Evolutionary conservation across 305 asterid species (phyloP).

Genomic region (Solanum hybrid): DNA sequence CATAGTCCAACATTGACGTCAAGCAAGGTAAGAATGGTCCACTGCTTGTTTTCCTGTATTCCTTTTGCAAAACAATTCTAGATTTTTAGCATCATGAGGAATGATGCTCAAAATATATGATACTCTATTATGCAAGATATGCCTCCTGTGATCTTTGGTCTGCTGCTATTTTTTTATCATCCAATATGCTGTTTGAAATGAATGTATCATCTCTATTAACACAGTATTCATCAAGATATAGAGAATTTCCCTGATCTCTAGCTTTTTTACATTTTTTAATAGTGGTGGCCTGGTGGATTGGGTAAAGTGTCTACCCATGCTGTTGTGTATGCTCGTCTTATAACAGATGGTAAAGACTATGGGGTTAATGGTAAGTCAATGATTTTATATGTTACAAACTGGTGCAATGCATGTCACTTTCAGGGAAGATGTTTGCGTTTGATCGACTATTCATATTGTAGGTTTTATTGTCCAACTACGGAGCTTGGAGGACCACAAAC

Average conservation of each 20-base stretch:
- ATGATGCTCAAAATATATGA: background rate
- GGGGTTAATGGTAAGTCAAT: constrained; percentile 72
- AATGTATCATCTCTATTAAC: background rate
- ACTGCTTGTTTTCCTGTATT: background rate
- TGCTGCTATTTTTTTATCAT: background rate
- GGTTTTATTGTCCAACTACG: constrained; percentile 93
- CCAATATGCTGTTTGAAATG: background rate
- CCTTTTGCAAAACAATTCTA: background rate
- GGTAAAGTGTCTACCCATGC: constrained; percentile 96
- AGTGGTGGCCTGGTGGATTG: constrained; percentile 99
- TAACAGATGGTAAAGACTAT: constrained; percentile 67
- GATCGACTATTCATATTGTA: constrained; percentile 10
- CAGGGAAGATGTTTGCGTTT: background rate
- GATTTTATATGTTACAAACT: background rate
- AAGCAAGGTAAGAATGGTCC: constrained; percentile 62
- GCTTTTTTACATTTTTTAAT: constrained; percentile 7
- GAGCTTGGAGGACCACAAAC: constrained; percentile 81
- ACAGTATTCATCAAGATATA: background rate
- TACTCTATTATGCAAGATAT: background rate
- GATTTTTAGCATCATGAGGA: background rate
- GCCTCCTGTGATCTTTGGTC: background rate
- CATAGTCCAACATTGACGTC: constrained; percentile 98
- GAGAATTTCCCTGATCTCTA: constrained; percentile 9
- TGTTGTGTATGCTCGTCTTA: constrained; percentile 81
- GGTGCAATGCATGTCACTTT: background rate